These are phyloP conservation scores for Globisporangium paddicum DNA, from an alignment of 352 stramenopile species.

Conservation along the genomic window DNA sequence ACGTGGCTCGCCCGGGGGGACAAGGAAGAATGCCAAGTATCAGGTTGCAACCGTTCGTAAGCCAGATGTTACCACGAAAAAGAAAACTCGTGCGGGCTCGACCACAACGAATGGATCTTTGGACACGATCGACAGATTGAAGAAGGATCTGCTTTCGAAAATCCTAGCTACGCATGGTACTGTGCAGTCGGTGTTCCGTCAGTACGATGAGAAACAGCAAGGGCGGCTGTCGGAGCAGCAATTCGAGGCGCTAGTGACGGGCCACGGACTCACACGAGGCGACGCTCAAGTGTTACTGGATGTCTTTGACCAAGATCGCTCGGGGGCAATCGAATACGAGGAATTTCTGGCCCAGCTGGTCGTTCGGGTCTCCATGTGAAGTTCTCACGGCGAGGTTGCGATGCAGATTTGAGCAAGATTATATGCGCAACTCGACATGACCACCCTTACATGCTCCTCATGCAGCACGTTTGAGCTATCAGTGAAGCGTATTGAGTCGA, in stretches of 20 bases:
- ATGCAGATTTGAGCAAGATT: neutral
- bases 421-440: no score
- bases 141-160: constrained; percentile 37
- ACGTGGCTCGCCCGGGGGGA: constrained; percentile 8
- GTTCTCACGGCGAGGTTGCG: neutral
- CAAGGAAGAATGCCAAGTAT: constrained; percentile 17
- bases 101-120: neutral
- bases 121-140: constrained; percentile 28
- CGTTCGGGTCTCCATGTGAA: constrained; percentile 13
- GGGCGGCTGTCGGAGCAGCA: constrained; percentile 31
- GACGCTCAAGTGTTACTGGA: constrained; percentile 29
- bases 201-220: constrained; percentile 40
- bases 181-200: constrained; percentile 44
- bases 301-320: constrained; percentile 39
- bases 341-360: constrained; percentile 46
- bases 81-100: constrained; percentile 3
- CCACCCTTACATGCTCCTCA: no score
- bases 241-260: constrained; percentile 38
- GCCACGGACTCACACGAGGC: constrained; percentile 26
- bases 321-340: constrained; percentile 53
- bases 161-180: constrained; percentile 38
- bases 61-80: constrained; percentile 4
- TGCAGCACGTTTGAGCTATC: no score
- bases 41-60: constrained; percentile 11
- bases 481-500: no score